Base-by-base conservation (phyloP, 2,329 filamentous ascomycete species). In the Diplodia mutila region DNA sequence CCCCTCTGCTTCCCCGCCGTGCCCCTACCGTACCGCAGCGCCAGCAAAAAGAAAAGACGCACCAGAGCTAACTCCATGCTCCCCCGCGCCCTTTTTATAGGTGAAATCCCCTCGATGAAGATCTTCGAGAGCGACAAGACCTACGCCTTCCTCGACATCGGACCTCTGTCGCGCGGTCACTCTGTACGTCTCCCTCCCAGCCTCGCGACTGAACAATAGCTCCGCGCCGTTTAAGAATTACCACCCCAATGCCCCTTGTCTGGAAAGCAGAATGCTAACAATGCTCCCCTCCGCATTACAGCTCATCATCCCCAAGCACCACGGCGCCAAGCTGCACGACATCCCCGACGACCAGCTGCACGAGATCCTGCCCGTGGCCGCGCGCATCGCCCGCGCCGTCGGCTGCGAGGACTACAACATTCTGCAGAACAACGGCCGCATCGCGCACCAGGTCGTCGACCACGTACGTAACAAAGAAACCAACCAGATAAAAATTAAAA, bases 261-360 rank as follows among this genome's bases (percentile, higher is more conserved):
- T 7, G 1, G 16, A 42, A 18, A 42, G 16, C 42, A 8, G 6
- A 46, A n/a, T 3, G 42, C 42, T 46, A 46, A 46, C 42, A n/a
- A 11, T 9, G 4, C 7, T 11, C n/a, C 39, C 3, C 39, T 4
- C 42, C 11, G 1, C 3, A 11, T 9, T 7, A n/a, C 69, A 97
- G 94, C 93, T 99, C 76, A 91, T 99, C 69, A 97, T 99, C 72
- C 95, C 95, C 71, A 99, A 99, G 82, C 87, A 88, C 81, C 95
- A 99, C 81, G 95, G 94, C 77, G 91, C 86, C 69, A 98, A 97
- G 82, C 87, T 99, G 29, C 86, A 88, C 69, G 94, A 98, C 78
- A 94, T 99, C 69, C 94, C 95, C 21, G 95, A 98, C 79, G 93
- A 97, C 66, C 84, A 92, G 72, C 86, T 99, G 67, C 78, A 82